Base-by-base conservation (phyloP, 2,329 filamentous ascomycete genomes). In the Fusarium proliferatum region DNA sequence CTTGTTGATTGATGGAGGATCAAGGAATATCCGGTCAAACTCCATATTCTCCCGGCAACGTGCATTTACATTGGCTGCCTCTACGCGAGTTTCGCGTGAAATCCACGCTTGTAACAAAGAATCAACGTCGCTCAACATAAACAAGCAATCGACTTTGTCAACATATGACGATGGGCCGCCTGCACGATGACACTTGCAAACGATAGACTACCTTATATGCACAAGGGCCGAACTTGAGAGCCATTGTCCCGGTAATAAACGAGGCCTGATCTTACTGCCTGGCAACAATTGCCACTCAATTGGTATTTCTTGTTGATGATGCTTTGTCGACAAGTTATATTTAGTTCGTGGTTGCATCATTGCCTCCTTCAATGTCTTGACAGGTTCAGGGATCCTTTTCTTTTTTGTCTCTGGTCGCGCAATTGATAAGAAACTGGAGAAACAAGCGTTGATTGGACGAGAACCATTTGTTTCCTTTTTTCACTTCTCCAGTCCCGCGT, bases 401-500 rank as follows among this genome's bases (percentile, higher is more conserved):
- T 48, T 34, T 57, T 43, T n/a, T 38, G 56, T 52, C 39, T 62
- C 51, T 55, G 59, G 39, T 72, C 48, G 48, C 58, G 57, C 45
- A 52, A 51, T 74, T 70, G 51, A 55, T 55, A 51, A 67, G 69
- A 71, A 71, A 62, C 61, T 63, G 65, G 61, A 72, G 72, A 72
- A 72, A 60, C 60, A 63, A 61, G 62, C 51, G 51, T 59, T 69
- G 56, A 72, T 69, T 67, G 64, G 66, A 59, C 33, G 23, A 48
- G 43, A 71, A 49, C 39, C 60, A 56, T 46, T 61, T 58, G 56
- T 61, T 72, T 65, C 46, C 64, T 67, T 72, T 72, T 73, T 76
- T 61, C 61, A 67, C 43, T 61, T 41, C 60, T 66, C 64, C 66
- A 77, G 56, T 61, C 72, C 59, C 64, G 67, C 70, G 69, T 72